Conservation (phyloP, 2,329 filamentous ascomycete species). For the Dactylellina haptotyla region DNA sequence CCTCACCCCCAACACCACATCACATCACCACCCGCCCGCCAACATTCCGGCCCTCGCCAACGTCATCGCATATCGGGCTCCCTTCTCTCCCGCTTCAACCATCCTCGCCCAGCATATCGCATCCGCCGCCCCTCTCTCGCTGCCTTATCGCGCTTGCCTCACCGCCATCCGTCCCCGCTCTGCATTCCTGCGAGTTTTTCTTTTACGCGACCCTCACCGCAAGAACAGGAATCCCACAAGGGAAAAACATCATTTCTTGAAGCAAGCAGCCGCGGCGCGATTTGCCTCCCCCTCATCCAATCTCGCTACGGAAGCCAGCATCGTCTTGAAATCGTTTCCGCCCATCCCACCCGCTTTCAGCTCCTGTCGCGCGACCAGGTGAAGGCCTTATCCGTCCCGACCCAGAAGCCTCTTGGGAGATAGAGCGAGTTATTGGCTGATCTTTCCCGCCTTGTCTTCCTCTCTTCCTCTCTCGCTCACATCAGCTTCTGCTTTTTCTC, state of each 20-base stretch:
- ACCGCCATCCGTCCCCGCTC: not conserved
- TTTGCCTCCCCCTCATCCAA: slow-evolving; percentile 35
- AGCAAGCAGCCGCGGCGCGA: not conserved
- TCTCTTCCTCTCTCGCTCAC: not conserved
- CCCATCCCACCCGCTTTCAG: not conserved
- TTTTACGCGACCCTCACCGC: slow-evolving; percentile 44
- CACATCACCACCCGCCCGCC: too few relatives aligned
- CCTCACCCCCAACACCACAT: too few relatives aligned
- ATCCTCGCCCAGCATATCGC: not conserved
- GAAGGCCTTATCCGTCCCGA: not conserved
- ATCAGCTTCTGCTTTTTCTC: not conserved
- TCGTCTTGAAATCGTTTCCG: not conserved
- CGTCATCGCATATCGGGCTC: not conserved
- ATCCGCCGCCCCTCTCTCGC: not conserved
- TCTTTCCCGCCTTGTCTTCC: not conserved
- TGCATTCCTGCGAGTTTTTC: slow-evolving; percentile 18
- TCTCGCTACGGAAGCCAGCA: slow-evolving; percentile 8
- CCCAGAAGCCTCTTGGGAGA: not conserved
- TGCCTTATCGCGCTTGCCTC: slow-evolving; percentile 27
- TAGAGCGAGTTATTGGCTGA: not conserved
- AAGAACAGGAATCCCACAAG: not conserved
- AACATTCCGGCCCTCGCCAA: not conserved
- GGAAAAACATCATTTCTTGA: not conserved
- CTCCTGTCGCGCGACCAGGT: not conserved
- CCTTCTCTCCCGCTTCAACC: not conserved